Evolutionary conservation across 1,284 basidiomycete genomes (phyloP), one percentile per base, ranked within the genome.

Genomic region (Malassezia arunalokei): DNA sequence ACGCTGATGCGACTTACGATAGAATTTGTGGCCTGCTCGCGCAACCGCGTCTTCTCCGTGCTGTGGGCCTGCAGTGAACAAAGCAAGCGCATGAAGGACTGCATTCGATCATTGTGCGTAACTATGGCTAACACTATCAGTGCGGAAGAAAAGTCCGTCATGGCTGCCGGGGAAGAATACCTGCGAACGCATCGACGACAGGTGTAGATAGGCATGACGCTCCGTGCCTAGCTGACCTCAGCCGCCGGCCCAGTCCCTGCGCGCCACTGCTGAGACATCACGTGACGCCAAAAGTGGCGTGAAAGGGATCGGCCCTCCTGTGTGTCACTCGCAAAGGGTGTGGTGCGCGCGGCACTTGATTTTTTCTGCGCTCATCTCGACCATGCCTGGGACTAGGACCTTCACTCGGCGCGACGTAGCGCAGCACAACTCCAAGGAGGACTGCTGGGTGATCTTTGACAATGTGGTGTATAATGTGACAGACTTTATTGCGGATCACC

Each of bases 401-500:
- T 54, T 32, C 17, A 49, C 56, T 6, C 40, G 49, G 11, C 56
- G 54, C 12, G 58, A 63, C 27, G 57, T 72, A 3, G 51, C 64
- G 12, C 59, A 60, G 54, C 64, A 66, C 59, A 82, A 85, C 6
- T 65, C 65, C 11, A 86, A 87, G 73, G 73, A 87, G 15, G 73
- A 79, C 53, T 77, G 89, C 51, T 71, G 76, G 73, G 71, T 78
- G 47, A 74, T 75, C 5, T 73, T 73, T 67, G 63, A 68, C 17
- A 76, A 75, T 43, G 68, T 71, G 39, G 77, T 79, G 30, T 79
- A 77, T 70, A 75, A 79, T 56, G 63, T 79, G 43, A 76, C 78
- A 40, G 59, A 72, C 5, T 79, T 79, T 62, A 64, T 77, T 20
- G 61, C 67, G 17, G 77, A 78, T 63, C 78, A 79, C 57, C 66